Conservation (phyloP, 2,329 filamentous ascomycete genomes). For the Aspergillus neoniger region DNA sequence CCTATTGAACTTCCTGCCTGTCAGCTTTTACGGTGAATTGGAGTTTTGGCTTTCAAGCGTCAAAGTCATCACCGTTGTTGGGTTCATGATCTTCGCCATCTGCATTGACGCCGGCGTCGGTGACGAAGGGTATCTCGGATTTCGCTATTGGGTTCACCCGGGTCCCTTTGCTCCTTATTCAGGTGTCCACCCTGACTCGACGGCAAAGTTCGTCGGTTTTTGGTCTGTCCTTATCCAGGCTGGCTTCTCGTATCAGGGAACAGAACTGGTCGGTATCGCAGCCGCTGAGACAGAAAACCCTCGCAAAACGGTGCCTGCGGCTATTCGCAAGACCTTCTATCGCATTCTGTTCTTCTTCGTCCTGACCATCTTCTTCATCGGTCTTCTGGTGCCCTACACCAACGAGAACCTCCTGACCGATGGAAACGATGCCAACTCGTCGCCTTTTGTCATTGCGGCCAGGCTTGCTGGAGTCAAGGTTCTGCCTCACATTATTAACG, state of each 20-base stretch:
- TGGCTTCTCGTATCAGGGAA: conserved; percentile 54
- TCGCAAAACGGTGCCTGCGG: conserved; percentile 68
- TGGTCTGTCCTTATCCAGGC: conserved; percentile 53
- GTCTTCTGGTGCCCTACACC: conserved; percentile 66
- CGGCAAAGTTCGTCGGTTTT: conserved; percentile 65
- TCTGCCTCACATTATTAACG: conserved; percentile 46
- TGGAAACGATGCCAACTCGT: conserved; percentile 37
- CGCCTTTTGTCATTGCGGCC: conserved; percentile 48
- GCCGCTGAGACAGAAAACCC: conserved; percentile 76
- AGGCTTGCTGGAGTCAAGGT: conserved; percentile 40
- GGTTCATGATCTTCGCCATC: conserved; percentile 76
- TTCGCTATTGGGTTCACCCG: conserved; percentile 68
- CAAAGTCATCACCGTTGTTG: conserved; percentile 74
- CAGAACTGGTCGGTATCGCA: conserved; percentile 76
- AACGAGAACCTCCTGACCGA: conserved; percentile 57
- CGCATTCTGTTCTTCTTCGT: conserved; percentile 65
- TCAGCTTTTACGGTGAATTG: conserved; percentile 72
- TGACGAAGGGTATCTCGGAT: conserved; percentile 69
- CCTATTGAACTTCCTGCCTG: conserved; percentile 68
- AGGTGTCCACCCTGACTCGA: conserved; percentile 22
- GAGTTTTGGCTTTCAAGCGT: conserved; percentile 78
- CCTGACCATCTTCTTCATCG: conserved; percentile 62
- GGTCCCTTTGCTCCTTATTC: conserved; percentile 66
- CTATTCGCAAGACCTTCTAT: conserved; percentile 75
- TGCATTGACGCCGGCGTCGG: conserved; percentile 73